These are phyloP conservation scores for Chalciporus piperatus DNA, from an alignment of 768 basidiomycete genomes.

Conservation along the genomic window DNA sequence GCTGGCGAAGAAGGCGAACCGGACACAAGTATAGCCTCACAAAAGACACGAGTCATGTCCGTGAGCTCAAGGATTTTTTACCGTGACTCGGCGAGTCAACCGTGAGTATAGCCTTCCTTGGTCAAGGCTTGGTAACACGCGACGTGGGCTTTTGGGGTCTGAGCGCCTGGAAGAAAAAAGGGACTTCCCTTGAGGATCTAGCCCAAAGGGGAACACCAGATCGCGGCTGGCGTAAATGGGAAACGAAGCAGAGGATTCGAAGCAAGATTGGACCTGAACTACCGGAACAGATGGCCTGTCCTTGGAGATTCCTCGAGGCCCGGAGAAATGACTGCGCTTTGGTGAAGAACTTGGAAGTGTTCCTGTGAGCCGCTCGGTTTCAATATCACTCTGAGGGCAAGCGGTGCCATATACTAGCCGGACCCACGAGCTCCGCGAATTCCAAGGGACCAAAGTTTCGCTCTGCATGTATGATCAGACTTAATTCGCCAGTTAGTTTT, in stretches of 20 bases:
- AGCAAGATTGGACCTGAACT: constrained; percentile 31
- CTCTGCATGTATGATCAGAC: constrained; percentile 31
- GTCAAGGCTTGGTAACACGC: constrained; percentile 26
- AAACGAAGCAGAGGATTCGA: constrained; percentile 31
- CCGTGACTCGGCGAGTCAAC: too few species aligned
- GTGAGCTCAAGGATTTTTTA: constrained; percentile 13
- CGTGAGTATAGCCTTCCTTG: constrained; percentile 32
- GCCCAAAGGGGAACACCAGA: constrained; percentile 50
- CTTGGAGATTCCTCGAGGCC: constrained; percentile 47
- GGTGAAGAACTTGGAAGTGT: constrained; percentile 21
- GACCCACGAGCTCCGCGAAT: constrained; percentile 35
- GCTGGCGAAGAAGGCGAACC: constrained; percentile 3
- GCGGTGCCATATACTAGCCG: constrained; percentile 23
- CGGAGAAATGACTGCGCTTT: constrained; percentile 32
- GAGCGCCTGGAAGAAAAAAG: constrained; percentile 27
- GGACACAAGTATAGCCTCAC: constrained; percentile 18
- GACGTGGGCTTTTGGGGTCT: constrained; percentile 26
- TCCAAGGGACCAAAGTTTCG: constrained; percentile 26
- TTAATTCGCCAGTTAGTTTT: constrained; percentile 27
- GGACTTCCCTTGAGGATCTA: constrained; percentile 30
- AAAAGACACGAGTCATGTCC: constrained; percentile 20
- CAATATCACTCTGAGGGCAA: constrained; percentile 25
- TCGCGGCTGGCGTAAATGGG: constrained; percentile 41
- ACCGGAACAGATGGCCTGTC: constrained; percentile 27
- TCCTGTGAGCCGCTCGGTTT: constrained; percentile 31